These are phyloP conservation scores for Mycena filopes DNA, from an alignment of 768 basidiomycete genomes.

Conservation along the genomic window DNA sequence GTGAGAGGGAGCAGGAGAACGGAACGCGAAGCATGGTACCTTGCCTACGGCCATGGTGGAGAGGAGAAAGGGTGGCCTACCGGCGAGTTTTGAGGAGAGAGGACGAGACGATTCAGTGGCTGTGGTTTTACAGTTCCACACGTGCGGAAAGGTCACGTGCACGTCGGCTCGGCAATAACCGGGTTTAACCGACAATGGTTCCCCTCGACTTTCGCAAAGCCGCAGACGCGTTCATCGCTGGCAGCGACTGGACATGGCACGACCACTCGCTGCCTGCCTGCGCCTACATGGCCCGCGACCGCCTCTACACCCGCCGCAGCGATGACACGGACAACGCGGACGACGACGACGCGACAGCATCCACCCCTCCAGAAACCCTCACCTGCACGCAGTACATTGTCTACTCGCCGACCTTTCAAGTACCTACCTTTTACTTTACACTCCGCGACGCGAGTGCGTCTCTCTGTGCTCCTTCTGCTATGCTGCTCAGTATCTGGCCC, in stretches of 20 bases:
- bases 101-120: constrained; percentile 3
- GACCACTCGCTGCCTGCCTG: constrained; percentile 56
- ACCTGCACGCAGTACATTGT: constrained; percentile 74
- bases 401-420: constrained; percentile 81
- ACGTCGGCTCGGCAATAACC: too few species aligned
- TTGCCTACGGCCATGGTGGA: constrained; percentile 76
- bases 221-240: constrained; percentile 39
- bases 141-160: too few species aligned
- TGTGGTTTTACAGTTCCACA: too few species aligned
- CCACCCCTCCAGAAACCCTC: constrained; percentile 45
- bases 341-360: constrained; percentile 53
- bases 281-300: constrained; percentile 60
- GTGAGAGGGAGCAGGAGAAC: constrained; percentile 8
- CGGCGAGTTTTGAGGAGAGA: constrained; percentile 55
- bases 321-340: constrained; percentile 35
- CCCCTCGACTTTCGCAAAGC: constrained; percentile 56
- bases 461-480: constrained; percentile 19
- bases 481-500: constrained; percentile 29
- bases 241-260: constrained; percentile 67
- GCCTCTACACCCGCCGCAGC: constrained; percentile 37
- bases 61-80: constrained; percentile 44
- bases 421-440: constrained; percentile 87
- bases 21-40: not conserved
- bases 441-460: constrained; percentile 75
- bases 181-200: too few species aligned